Evolutionary conservation across 805 yeast species (phyloP), one percentile per base, ranked within the genome.

Genomic region (Kluyveromyces wickerhamii): DNA sequence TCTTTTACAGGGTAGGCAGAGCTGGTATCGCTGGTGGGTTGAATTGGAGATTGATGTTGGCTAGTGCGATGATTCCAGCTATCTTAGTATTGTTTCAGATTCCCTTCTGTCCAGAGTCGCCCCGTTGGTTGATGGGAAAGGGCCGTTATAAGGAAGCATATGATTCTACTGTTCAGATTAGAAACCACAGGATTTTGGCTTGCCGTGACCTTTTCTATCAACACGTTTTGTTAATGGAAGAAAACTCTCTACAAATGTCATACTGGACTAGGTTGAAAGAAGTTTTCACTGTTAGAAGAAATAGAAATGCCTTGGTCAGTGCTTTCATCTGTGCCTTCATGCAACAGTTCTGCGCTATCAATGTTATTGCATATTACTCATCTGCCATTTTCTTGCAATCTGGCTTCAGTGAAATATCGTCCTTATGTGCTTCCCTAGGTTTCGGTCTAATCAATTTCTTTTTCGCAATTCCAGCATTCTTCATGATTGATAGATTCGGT

Each of bases 341-440:
- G 85, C 95, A 85, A 63, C 94, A 85, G 57, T 81, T 84, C 63
- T 85, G 94, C 61, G 95, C 95, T 47, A 74, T 85, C 56, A 85
- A 85, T 51, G 89, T 84, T 35, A 83, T 85, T 59, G 89, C 94
- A 13, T 81, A 83, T 60, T 85, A 82, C 59, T 80, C 89, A 1
- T 78, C 92, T 0, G 67, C 81, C 7, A 84, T 85, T 38, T 85
- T 85, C 60, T 57, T 69, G 15, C 69, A 77, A 38, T 74, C 87
- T 15, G 81, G 80, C 27, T 77, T 79, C 58, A 58, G 71, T 26
- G 74, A 71, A 41, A 65, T 71, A 41, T 66, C 72, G 39, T 77
- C 94, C 0, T 59, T 85, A 51, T 61, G 80, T 46, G 94, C 94
- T 0, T 82, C 94, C 1, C 72, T 87, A 75, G 95, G 95, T 2